Evolutionary conservation across 2,329 filamentous ascomycete species (phyloP).

Genomic region (Epichloe sylvatica): DNA sequence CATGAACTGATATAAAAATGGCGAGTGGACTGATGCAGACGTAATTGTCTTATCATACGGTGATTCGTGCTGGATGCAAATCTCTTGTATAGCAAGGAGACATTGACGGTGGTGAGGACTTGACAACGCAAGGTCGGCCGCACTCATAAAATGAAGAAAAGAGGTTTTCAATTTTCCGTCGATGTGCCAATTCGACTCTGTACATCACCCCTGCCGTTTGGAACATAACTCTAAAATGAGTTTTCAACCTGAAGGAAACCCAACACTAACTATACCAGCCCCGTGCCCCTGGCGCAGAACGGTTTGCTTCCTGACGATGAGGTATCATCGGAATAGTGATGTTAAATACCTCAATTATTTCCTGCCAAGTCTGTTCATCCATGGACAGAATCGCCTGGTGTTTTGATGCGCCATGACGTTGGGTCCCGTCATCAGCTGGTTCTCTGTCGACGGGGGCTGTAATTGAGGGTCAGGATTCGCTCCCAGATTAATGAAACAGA

Average conservation of each 20-base stretch:
- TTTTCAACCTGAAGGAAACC: neutral
- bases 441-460: constrained; percentile 24
- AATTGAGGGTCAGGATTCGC: neutral
- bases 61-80: too few species aligned
- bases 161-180: neutral
- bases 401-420: constrained; percentile 42
- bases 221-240: neutral
- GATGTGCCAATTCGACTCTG: neutral
- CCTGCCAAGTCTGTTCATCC: constrained; percentile 71
- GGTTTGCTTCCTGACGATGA: constrained; percentile 52
- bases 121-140: too few species aligned
- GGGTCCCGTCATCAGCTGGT: constrained; percentile 31
- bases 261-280: constrained; percentile 51
- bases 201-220: neutral
- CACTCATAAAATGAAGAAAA: neutral
- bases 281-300: constrained; percentile 36
- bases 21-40: too few species aligned
- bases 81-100: too few species aligned
- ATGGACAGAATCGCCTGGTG: constrained; percentile 83
- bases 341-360: constrained; percentile 60
- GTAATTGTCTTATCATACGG: too few species aligned
- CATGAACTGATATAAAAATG: too few species aligned
- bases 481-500: neutral
- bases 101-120: too few species aligned
- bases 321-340: constrained; percentile 72